A percentile compares a stretch with the other conserved stretches of the same genome.
Conservation (phyloP, 495 filamentous ascomycete species). For the Staphylotrichum longicolle region DNA sequence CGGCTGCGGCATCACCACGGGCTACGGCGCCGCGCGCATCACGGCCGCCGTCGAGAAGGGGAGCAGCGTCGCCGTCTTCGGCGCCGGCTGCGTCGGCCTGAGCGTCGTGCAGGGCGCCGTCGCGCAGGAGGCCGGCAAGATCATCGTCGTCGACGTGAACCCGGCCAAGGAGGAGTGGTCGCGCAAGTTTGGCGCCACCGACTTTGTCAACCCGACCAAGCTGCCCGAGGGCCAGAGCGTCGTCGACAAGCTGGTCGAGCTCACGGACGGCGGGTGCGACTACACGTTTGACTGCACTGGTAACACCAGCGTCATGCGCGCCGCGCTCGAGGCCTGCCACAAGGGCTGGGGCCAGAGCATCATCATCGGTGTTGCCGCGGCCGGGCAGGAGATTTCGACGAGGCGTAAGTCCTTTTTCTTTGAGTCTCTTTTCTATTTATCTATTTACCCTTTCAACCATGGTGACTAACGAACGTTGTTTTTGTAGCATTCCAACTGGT, state of each 20-base stretch:
- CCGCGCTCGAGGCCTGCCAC: conserved; percentile 94
- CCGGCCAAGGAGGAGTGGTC: conserved; percentile 88
- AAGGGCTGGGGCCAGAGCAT: conserved; percentile 99
- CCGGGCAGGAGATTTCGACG: conserved; percentile 94
- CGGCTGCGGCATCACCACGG: conserved; percentile 97
- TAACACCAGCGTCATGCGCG: conserved; percentile 93
- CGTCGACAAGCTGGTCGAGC: conserved; percentile 87
- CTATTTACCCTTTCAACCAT: conserved; percentile 19
- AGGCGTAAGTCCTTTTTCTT: conserved; percentile 63
- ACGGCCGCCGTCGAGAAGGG: conserved; percentile 89
- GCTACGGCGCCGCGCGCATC: conserved; percentile 92
- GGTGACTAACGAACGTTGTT: conserved; percentile 7
- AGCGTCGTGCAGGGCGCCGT: conserved; percentile 94
- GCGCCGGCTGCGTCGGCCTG: conserved; percentile 91
- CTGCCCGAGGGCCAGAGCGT: conserved; percentile 70
- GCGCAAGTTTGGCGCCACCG: conserved; percentile 90
- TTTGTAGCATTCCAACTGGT: conserved; percentile 91
- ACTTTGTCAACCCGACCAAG: conserved; percentile 93
- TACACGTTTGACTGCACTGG: conserved; percentile 99
- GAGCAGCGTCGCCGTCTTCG: conserved; percentile 89
- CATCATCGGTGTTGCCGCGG: conserved; percentile 95
- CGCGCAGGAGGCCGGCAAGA: conserved; percentile 78
- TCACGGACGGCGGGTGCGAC: conserved; percentile 98
- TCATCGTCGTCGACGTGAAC: conserved; percentile 96
- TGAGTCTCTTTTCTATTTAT: not conserved